Percentiles rank a stretch among this genome's conserved stretches.
phyloP scores from a whole-genome alignment of 1,284 basidiomycete species.

The Cryptococcus hybrid region DNA sequence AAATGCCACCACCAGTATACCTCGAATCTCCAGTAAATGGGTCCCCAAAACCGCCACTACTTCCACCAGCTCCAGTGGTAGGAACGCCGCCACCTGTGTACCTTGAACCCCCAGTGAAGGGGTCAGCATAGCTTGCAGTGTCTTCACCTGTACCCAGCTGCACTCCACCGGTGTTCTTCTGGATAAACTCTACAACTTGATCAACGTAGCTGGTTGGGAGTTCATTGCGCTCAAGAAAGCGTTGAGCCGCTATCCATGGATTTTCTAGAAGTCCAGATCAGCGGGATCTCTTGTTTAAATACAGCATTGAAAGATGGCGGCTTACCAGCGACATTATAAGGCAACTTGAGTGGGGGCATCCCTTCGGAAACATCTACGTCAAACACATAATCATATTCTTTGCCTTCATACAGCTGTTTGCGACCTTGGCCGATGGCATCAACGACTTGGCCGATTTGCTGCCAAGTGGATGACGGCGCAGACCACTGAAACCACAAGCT shows the following conservation, averaged over 20 bases:
- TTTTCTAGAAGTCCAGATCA: constrained; percentile 65
- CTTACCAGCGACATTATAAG: constrained; percentile 83
- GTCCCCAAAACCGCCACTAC: constrained; percentile 54
- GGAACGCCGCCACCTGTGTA: constrained; percentile 50
- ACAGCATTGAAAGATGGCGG: not conserved
- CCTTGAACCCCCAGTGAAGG: constrained; percentile 77
- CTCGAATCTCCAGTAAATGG: constrained; percentile 79
- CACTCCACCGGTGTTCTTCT: constrained; percentile 79
- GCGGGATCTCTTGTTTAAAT: not conserved
- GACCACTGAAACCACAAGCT: constrained; percentile 64
- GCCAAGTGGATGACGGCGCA: constrained; percentile 65
- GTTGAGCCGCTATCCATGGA: constrained; percentile 83
- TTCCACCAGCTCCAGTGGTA: constrained; percentile 10
- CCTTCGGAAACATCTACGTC: constrained; percentile 96
- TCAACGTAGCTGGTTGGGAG: constrained; percentile 81
- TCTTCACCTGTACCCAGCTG: constrained; percentile 54
- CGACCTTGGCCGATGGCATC: constrained; percentile 84
- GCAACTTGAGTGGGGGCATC: constrained; percentile 86
- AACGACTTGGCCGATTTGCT: constrained; percentile 93
- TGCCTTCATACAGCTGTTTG: constrained; percentile 85
- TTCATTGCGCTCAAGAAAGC: constrained; percentile 81
- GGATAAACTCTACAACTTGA: constrained; percentile 90
- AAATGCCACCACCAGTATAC: constrained; percentile 49
- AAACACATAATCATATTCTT: constrained; percentile 98
- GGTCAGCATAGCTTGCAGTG: constrained; percentile 64